Percentiles rank a stretch among this genome's conserved stretches.
Evolutionary conservation across 139 green algal genomes (phyloP).

Genomic region (Picochlorum sp.): DNA sequence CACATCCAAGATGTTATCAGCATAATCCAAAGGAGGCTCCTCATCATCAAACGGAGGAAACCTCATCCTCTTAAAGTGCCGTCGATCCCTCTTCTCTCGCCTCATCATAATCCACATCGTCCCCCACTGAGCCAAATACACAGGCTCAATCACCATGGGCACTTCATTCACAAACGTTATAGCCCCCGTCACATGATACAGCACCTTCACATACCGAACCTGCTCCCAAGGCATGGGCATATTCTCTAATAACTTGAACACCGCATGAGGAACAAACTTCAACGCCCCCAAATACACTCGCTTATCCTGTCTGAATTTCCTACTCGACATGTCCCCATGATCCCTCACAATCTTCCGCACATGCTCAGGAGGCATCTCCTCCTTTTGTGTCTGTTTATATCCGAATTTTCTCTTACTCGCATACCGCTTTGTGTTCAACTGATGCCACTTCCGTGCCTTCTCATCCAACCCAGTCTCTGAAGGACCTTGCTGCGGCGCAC

Average conservation of each 20-base stretch:
- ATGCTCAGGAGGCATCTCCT: conserved; percentile 97
- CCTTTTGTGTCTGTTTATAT: conserved; percentile 87
- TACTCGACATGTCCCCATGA: conserved; percentile 95
- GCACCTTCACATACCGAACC: conserved; percentile 88
- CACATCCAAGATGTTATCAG: conserved; percentile 94
- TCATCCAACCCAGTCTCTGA: not conserved
- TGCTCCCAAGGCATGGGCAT: conserved; percentile 99
- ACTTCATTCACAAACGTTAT: conserved; percentile 99
- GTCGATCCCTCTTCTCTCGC: conserved; percentile 94
- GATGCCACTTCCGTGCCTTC: conserved; percentile 92
- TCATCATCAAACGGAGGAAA: conserved; percentile 99
- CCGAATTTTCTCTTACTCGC: conserved; percentile 84
- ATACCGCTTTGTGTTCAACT: conserved; percentile 88
- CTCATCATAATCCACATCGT: conserved; percentile 99
- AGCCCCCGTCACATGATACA: conserved; percentile 98
- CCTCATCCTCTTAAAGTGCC: conserved; percentile 99
- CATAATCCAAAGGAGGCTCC: conserved; percentile 98
- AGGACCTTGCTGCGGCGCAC: no score
- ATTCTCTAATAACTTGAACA: conserved; percentile 99
- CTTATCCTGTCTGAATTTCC: conserved; percentile 98
- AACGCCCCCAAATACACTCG: conserved; percentile 97
- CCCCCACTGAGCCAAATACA: conserved; percentile 97
- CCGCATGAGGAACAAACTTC: conserved; percentile 98
- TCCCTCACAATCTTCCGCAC: conserved; percentile 97
- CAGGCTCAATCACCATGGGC: conserved; percentile 92